These are phyloP conservation scores for Wallacemonas sp. DNA, from an alignment of 208 protist species.

Conservation along the genomic window DNA sequence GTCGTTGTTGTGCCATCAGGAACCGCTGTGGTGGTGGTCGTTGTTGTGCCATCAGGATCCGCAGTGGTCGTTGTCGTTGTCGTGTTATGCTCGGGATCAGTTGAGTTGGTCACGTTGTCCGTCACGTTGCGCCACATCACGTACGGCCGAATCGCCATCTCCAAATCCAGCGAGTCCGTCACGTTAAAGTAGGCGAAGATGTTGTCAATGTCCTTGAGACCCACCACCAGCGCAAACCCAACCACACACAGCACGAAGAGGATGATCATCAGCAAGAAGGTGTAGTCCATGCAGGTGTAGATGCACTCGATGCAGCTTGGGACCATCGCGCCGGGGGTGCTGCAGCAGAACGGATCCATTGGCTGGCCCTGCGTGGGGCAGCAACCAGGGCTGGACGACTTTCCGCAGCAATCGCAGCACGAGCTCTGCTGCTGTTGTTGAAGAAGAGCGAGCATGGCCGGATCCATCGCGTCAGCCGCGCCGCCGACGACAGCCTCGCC, in stretches of 20 bases:
- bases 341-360: conserved; percentile 63
- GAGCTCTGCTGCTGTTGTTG: conserved; percentile 11
- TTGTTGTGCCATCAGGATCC: background rate
- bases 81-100: background rate
- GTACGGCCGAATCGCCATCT: conserved; percentile 34
- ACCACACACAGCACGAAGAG: conserved; percentile 49
- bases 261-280: conserved; percentile 55
- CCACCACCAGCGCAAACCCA: conserved; percentile 55
- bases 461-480: conserved; percentile 1
- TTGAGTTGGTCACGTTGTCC: background rate
- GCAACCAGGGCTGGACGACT: conserved; percentile 2
- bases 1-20: background rate
- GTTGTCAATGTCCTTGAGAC: conserved; percentile 43
- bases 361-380: conserved; percentile 46
- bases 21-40: background rate
- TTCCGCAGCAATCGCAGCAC: conserved; percentile 13
- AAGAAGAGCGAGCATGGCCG: conserved; percentile 8
- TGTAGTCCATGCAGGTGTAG: conserved; percentile 67
- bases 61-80: conserved; percentile 11
- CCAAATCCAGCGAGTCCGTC: conserved; percentile 30
- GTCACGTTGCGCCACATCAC: conserved; percentile 23
- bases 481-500: background rate
- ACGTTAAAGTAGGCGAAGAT: conserved; percentile 55
- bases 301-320: conserved; percentile 41
- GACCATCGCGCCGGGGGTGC: conserved; percentile 21